A percentile compares a stretch with the other conserved stretches of the same genome.
phyloP scores from a whole-genome alignment of 2,329 filamentous ascomycete species.

The Sporothrix sp. region DNA sequence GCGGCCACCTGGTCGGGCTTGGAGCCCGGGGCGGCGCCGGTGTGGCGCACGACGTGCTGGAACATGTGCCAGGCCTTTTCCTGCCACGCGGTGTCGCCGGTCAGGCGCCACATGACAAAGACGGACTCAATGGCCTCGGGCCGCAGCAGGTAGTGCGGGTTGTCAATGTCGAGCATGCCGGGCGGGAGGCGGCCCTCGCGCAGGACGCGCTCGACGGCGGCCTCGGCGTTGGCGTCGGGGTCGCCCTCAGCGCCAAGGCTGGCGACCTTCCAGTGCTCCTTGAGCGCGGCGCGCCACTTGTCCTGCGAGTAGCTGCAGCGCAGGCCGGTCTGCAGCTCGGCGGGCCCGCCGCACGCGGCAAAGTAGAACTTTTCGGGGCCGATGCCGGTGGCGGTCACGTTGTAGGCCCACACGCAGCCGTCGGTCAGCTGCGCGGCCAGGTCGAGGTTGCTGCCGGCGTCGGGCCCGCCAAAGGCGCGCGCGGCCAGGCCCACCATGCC shows the following conservation, averaged over 20 bases:
- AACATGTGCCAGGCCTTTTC: slow-evolving; percentile 71
- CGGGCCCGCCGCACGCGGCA: slow-evolving; percentile 27
- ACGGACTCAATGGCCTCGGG: slow-evolving; percentile 76
- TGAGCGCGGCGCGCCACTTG: slow-evolving; percentile 21
- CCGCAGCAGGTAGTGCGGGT: slow-evolving; percentile 54
- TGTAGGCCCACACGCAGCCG: slow-evolving; percentile 56
- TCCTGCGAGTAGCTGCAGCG: slow-evolving; percentile 20
- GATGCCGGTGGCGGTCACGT: slow-evolving; percentile 45
- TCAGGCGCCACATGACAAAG: slow-evolving; percentile 67
- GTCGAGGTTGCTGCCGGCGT: slow-evolving; percentile 46
- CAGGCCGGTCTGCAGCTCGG: slow-evolving; percentile 18
- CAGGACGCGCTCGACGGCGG: slow-evolving; percentile 27
- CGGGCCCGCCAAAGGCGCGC: slow-evolving; percentile 45
- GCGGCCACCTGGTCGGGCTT: slow-evolving; percentile 39
- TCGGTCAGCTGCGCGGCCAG: slow-evolving; percentile 50
- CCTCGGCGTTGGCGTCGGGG: slow-evolving; percentile 18
- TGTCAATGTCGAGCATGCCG: slow-evolving; percentile 46
- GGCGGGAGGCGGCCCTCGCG: slow-evolving; percentile 37
- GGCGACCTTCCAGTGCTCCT: slow-evolving; percentile 12
- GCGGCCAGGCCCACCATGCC: slow-evolving; percentile 57
- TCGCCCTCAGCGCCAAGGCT: slow-evolving; percentile 4
- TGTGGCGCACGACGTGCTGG: slow-evolving; percentile 48
- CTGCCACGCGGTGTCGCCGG: slow-evolving; percentile 54
- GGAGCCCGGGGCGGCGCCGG: slow-evolving; percentile 37
- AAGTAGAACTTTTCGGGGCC: slow-evolving; percentile 51